phyloP scores from a whole-genome alignment of 1,284 basidiomycete genomes.

The Papiliotrema flavescens region DNA sequence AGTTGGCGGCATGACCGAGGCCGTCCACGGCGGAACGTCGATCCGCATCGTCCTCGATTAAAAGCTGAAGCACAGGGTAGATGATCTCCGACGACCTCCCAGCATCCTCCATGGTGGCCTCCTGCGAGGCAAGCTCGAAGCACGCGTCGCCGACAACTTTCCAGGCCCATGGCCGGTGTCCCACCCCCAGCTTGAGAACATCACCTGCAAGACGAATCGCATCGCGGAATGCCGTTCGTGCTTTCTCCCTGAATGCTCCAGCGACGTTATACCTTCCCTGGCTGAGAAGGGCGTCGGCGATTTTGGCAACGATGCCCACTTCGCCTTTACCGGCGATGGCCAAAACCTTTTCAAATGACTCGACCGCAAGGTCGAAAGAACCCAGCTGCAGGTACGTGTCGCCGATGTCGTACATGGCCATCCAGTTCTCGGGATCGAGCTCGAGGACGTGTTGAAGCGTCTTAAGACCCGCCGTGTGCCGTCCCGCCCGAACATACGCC shows the following conservation, averaged over 20 bases:
- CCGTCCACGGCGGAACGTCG: conserved; percentile 33
- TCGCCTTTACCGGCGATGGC: conserved; percentile 53
- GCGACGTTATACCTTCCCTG: conserved; percentile 64
- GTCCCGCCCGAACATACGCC: conserved; percentile 81
- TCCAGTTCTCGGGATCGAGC: conserved; percentile 72
- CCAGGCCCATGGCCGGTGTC: conserved; percentile 72
- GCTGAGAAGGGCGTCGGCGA: conserved; percentile 71
- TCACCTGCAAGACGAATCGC: conserved; percentile 60
- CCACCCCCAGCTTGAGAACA: conserved; percentile 56
- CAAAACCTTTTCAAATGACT: conserved; percentile 62
- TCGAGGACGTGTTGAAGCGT: conserved; percentile 72
- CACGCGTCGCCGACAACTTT: conserved; percentile 79
- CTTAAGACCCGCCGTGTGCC: conserved; percentile 85
- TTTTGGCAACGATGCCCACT: conserved; percentile 66
- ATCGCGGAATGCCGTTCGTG: conserved; percentile 66
- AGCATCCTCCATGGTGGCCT: conserved; percentile 37
- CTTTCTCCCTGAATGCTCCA: conserved; percentile 68
- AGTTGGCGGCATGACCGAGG: conserved; percentile 37
- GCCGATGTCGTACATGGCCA: conserved; percentile 77
- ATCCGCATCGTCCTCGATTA: conserved; percentile 44
- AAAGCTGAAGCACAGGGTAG: conserved; percentile 32
- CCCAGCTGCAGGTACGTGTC: conserved; percentile 81
- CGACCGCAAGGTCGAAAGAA: conserved; percentile 69
- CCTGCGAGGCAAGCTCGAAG: conserved; percentile 58
- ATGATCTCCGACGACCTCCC: conserved; percentile 29